Percentiles rank a stretch among this genome's conserved stretches.
phyloP scores from a whole-genome alignment of 1,284 basidiomycete genomes.

The Tremellales sp. region DNA sequence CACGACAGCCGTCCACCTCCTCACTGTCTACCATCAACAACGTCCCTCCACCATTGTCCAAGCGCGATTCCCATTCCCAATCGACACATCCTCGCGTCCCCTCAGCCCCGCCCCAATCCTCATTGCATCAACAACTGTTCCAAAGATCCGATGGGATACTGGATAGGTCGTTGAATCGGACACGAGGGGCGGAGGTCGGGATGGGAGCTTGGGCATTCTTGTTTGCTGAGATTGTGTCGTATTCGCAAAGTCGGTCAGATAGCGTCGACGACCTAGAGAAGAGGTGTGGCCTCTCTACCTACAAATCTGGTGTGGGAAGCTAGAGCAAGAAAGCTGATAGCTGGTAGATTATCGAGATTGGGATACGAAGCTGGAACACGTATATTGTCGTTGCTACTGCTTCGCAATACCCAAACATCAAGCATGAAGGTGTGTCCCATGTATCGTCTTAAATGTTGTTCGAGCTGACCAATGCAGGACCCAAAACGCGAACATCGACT shows the following conservation, averaged over 20 bases:
- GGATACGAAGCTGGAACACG: conserved; percentile 84
- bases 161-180: conserved; percentile 79
- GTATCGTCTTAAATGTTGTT: not conserved
- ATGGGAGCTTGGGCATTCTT: conserved; percentile 78
- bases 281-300: conserved; percentile 50
- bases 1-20: no score
- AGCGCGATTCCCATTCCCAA: no score
- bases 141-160: conserved; percentile 52
- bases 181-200: conserved; percentile 72
- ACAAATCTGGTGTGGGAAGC: not conserved
- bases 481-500: conserved; percentile 85
- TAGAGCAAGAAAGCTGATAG: not conserved
- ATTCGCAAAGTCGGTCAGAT: conserved; percentile 88
- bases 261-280: conserved; percentile 93
- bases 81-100: no score
- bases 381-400: conserved; percentile 55
- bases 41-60: no score
- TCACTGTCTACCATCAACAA: no score
- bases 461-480: conserved; percentile 58
- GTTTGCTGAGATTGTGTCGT: conserved; percentile 87
- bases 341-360: conserved; percentile 76
- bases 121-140: conserved; percentile 28
- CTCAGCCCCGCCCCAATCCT: no score
- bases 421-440: conserved; percentile 55
- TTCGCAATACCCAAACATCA: conserved; percentile 43